Percentiles rank a stretch among this genome's conserved stretches.
These are phyloP conservation scores for Tetradesmus lagerheimii DNA, from an alignment of 139 green algal genomes.

Conservation along the genomic window DNA sequence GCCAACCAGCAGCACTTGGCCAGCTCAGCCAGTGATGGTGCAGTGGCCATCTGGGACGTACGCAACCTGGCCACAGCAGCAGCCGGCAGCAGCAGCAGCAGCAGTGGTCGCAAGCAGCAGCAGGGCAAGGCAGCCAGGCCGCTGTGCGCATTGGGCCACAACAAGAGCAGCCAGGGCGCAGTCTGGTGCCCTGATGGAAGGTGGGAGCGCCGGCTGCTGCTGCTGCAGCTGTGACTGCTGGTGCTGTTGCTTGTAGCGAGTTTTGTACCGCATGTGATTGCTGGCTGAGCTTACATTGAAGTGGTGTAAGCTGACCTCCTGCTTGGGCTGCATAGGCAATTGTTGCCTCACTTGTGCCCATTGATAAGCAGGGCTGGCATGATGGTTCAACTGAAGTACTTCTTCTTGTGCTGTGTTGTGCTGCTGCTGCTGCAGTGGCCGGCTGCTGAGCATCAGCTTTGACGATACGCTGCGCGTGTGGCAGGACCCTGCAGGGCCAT, in stretches of 20 bases:
- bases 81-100: constrained; percentile 18
- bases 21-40: constrained; percentile 37
- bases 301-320: too few relatives aligned
- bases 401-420: neutral
- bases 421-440: neutral
- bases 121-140: constrained; percentile 49
- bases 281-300: too few relatives aligned
- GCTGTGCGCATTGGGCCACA: constrained; percentile 55
- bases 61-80: constrained; percentile 53
- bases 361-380: too few relatives aligned
- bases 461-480: constrained; percentile 82
- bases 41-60: constrained; percentile 73
- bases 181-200: constrained; percentile 75
- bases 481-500: constrained; percentile 12
- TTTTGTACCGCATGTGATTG: too few relatives aligned
- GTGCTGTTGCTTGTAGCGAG: too few relatives aligned
- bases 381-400: too few relatives aligned
- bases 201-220: neutral
- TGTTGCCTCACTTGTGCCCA: too few relatives aligned
- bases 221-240: too few relatives aligned
- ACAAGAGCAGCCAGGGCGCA: constrained; percentile 72
- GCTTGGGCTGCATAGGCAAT: too few relatives aligned
- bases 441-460: constrained; percentile 71
- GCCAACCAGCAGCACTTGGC: constrained; percentile 20
- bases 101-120: constrained; percentile 1